These are phyloP conservation scores for cucumber (Cucumis sativus) DNA, from an alignment of 306 rosid genomes.

Conservation along the genomic window DNA sequence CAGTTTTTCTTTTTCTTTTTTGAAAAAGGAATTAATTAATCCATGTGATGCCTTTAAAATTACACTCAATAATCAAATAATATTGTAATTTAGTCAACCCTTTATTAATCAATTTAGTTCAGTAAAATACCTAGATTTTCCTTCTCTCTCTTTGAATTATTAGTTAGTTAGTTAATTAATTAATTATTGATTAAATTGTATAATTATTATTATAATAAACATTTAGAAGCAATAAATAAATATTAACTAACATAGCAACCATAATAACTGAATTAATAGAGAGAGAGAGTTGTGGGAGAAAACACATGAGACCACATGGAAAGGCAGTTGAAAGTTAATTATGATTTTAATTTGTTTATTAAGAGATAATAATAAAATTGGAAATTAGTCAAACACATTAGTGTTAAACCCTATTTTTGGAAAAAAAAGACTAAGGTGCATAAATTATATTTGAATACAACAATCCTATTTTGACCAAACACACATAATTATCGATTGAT, in stretches of 20 bases:
- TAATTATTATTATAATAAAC: not conserved
- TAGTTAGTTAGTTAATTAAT: not conserved
- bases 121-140: not conserved
- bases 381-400: not conserved
- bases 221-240: not conserved
- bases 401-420: not conserved
- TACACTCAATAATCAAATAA: constrained; percentile 4
- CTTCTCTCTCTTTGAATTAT: not conserved
- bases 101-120: not conserved
- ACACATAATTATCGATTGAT: not conserved
- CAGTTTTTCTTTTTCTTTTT: not conserved
- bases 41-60: constrained; percentile 1
- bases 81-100: not conserved
- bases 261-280: constrained; percentile 8
- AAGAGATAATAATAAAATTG: not conserved
- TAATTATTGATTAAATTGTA: not conserved
- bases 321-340: not conserved
- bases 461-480: not conserved
- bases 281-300: constrained; percentile 1
- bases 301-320: constrained; percentile 10
- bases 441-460: not conserved
- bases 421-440: not conserved
- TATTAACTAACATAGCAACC: constrained; percentile 1
- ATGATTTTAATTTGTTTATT: not conserved
- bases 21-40: not conserved